phyloP scores from a whole-genome alignment of 345 rosid species.

The Diplotaxis tenuifolia region DNA sequence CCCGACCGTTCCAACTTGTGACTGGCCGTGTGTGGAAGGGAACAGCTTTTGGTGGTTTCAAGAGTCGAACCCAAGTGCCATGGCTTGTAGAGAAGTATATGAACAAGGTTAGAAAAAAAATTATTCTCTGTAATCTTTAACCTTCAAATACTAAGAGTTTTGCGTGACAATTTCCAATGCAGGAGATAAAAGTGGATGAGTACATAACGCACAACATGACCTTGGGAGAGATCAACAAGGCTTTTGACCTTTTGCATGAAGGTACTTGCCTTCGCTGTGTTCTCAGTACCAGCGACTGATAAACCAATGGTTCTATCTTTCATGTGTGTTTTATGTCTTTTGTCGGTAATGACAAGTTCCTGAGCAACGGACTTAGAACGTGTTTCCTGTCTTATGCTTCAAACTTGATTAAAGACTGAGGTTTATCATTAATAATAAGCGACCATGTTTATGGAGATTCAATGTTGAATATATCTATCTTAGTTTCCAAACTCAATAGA shows the following conservation, averaged over 20 bases:
- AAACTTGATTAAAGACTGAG: background rate
- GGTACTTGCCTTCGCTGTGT: conserved; percentile 94
- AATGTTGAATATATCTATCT: background rate
- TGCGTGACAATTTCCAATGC: conserved; percentile 1
- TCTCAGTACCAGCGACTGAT: conserved; percentile 45
- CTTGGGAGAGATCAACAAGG: conserved; percentile 78
- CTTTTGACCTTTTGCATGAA: conserved; percentile 86
- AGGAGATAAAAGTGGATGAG: conserved; percentile 98
- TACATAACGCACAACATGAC: conserved; percentile 76
- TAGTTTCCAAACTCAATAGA: background rate
- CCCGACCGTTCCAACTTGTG: conserved; percentile 97
- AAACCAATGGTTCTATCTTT: conserved; percentile 4
- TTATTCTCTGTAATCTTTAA: background rate
- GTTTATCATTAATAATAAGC: background rate
- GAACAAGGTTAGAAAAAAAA: conserved; percentile 64
- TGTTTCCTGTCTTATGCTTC: conserved; percentile 5
- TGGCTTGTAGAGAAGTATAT: conserved; percentile 96
- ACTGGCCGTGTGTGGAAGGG: conserved; percentile 99
- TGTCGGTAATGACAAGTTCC: background rate
- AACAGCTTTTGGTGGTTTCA: conserved; percentile 99
- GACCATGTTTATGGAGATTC: background rate
- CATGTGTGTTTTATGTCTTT: conserved; percentile 12
- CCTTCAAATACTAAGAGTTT: background rate
- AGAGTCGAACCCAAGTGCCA: conserved; percentile 99
- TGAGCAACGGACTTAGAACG: conserved; percentile 12